Percentiles rank a stretch among this genome's conserved stretches.
These are phyloP conservation scores for Hevea brasiliensis DNA, from an alignment of 345 rosid genomes.

Conservation along the genomic window DNA sequence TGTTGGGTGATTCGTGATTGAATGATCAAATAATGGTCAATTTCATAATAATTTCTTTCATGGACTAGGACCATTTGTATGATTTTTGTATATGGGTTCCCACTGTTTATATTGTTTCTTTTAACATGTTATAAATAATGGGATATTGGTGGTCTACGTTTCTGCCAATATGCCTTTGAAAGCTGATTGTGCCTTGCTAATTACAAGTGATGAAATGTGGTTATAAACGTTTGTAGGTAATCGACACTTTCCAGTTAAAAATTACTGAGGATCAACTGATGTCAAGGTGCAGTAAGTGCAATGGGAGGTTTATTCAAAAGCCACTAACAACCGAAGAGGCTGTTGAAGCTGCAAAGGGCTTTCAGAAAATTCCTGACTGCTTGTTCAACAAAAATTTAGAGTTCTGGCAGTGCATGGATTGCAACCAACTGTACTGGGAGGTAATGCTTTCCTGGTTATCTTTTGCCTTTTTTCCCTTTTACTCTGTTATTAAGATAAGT, in stretches of 20 bases:
- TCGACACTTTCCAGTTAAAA: slow-evolving; percentile 62
- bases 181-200: background rate
- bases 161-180: background rate
- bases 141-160: background rate
- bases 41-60: background rate
- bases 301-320: slow-evolving; percentile 85
- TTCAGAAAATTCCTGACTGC: slow-evolving; percentile 86
- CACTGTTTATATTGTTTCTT: too few species aligned
- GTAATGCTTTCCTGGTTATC: slow-evolving; percentile 33
- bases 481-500: background rate
- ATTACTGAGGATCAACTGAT: slow-evolving; percentile 74
- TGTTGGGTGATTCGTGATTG: background rate
- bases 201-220: background rate
- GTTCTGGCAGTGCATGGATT: slow-evolving; percentile 97
- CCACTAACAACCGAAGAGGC: slow-evolving; percentile 83
- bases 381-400: slow-evolving; percentile 78
- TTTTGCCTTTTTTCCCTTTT: background rate
- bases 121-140: background rate
- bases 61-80: background rate
- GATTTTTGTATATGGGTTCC: background rate
- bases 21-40: background rate
- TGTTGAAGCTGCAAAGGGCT: slow-evolving; percentile 87
- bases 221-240: slow-evolving; percentile 50
- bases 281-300: slow-evolving; percentile 96
- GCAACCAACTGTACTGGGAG: slow-evolving; percentile 97